These are phyloP conservation scores for Apiospora kogelbergensis DNA, from an alignment of 2,329 filamentous ascomycete species.

Conservation along the genomic window DNA sequence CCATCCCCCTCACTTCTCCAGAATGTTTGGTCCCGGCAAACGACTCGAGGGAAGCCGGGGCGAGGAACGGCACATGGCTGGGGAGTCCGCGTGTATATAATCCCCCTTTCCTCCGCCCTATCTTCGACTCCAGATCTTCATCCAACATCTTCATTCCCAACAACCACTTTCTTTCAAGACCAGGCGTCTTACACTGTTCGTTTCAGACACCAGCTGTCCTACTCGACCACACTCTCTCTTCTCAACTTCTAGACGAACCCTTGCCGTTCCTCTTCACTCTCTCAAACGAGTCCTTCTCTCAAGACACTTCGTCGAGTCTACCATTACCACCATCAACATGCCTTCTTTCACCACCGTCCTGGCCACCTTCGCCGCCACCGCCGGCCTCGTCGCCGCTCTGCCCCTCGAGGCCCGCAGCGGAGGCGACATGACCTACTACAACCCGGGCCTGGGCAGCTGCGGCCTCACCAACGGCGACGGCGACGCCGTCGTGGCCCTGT, in stretches of 20 bases:
- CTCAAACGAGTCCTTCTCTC: not conserved
- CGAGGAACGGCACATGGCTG: not conserved
- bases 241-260: not conserved
- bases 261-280: not conserved
- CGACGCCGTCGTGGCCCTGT: conserved; percentile 27
- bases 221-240: not conserved
- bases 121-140: not conserved
- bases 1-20: not conserved
- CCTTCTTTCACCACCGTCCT: not conserved
- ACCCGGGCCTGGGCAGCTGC: conserved; percentile 28
- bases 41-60: not conserved
- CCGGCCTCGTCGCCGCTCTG: not conserved
- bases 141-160: not conserved
- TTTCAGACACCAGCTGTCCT: conserved; percentile 1
- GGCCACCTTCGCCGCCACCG: not conserved
- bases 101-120: not conserved
- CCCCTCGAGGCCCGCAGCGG: not conserved
- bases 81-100: not conserved
- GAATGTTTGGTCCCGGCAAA: not conserved
- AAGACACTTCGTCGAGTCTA: not conserved
- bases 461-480: conserved; percentile 23
- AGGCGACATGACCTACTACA: conserved; percentile 20
- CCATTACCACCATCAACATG: not conserved
- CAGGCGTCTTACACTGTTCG: not conserved
- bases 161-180: not conserved